Percentiles rank a stretch among this genome's conserved stretches.
phyloP scores from a whole-genome alignment of 306 rosid genomes.

The Vachellia collinsii region DNA sequence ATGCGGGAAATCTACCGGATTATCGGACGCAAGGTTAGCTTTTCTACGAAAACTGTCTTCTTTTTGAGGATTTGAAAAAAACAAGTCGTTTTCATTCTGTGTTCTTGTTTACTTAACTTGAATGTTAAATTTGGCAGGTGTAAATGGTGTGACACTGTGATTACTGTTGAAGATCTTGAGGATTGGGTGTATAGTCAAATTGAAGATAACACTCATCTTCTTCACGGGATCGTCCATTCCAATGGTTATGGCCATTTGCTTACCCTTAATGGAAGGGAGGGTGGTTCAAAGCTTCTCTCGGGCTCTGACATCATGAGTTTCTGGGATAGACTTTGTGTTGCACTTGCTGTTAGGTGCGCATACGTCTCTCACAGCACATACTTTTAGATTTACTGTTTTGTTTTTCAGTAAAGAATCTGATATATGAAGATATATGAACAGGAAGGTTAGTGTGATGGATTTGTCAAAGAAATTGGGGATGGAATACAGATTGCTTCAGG shows the following conservation, averaged over 20 bases:
- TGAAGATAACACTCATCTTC: constrained; percentile 65
- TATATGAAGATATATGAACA: constrained; percentile 23
- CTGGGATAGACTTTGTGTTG: constrained; percentile 67
- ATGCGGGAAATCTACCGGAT: constrained; percentile 31
- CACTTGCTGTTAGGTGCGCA: constrained; percentile 61
- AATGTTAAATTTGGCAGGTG: constrained; percentile 40
- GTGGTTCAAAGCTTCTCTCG: constrained; percentile 62
- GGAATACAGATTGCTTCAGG: constrained; percentile 68
- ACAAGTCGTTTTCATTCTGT: neutral
- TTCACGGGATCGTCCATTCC: constrained; percentile 69
- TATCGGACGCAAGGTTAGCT: constrained; percentile 43
- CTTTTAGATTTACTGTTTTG: neutral
- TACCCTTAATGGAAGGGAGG: constrained; percentile 68
- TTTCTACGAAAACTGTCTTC: neutral
- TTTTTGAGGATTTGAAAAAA: neutral
- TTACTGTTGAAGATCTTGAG: constrained; percentile 51
- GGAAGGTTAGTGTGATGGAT: constrained; percentile 84
- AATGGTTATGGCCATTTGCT: constrained; percentile 78
- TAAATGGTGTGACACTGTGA: constrained; percentile 32
- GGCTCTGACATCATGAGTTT: constrained; percentile 65
- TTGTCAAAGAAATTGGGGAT: constrained; percentile 65
- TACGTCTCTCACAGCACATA: neutral
- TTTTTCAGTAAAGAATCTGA: neutral
- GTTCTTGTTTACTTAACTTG: neutral
- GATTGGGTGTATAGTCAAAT: constrained; percentile 61